Base-by-base conservation (phyloP, 2,329 filamentous ascomycete genomes). In the Chaetomiaceae sp. region DNA sequence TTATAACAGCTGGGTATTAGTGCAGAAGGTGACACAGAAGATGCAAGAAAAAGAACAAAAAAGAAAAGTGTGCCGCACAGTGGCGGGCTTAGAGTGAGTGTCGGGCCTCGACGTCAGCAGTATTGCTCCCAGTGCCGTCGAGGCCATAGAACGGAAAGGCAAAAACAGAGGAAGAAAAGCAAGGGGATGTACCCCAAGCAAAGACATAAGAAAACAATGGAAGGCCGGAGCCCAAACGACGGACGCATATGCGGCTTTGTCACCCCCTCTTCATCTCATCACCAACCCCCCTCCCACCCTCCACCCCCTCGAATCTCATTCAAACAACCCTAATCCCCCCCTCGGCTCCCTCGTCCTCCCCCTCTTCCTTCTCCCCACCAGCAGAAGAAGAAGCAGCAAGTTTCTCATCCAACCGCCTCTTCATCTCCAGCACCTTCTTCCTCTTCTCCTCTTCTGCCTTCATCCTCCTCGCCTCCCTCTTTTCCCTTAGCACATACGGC, bases 401-500 rank as follows among this genome's bases (percentile, higher is more conserved):
- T 60, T 53, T 47, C 50, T 54, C 57, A 9, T 59, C 57, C 49
- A 53, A 20, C 48, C 48, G 50, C 59, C 63, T 67, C 63, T 65
- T 67, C 66, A 67, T 65, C 60, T 69, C 66, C 47, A 66, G 58
- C 9, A 65, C 64, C 39, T 65, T 65, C 55, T 61, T 46, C 31
- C 63, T 62, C 50, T 66, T 64, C 58, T 59, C 65, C 49, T 62
- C 63, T 31, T 71, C 69, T 3, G 57, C 57, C 58, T 62, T 63
- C 44, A 58, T 54, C 49, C 67, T 61, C 45, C 64, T 50, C 46
- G 62, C 49, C 56, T 74, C 68, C n/a, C 60, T 59, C 60, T 68
- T 71, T 61, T 75, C 71, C 29, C 65, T 54, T 25, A 71, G 15
- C 23, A 75, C 57, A 54, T 72, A 72, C 5, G 68, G 69, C 11